Base-by-base conservation (phyloP, 2,329 filamentous ascomycete genomes). In the Ceratocystis colombiana region DNA sequence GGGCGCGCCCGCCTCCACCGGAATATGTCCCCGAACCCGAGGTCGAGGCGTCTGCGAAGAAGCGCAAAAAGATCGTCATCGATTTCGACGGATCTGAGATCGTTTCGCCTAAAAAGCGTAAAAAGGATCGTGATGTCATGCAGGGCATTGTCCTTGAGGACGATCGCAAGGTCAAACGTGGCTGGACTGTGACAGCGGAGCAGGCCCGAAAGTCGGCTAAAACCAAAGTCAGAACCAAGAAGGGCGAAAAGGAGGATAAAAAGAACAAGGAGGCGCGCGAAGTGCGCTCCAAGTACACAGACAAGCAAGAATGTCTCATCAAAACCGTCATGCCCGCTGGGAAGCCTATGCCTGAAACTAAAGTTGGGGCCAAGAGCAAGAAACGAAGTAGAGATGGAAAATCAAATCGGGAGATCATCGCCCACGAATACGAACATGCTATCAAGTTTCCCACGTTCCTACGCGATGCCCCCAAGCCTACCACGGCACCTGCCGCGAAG, bases 401-500 rank as follows among this genome's bases (percentile, higher is more conserved):
- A 65, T 73, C 72, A 64, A 68, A 71, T 12, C 74, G 79, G 15
- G 84, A 88, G 68, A 80, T 87, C 1, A 79, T 90, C 3, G 82
- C 97, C 2, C 92, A 97, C 75, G 94, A 99, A 73, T 97, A 96
- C 73, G 84, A 88, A 71, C 91, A 90, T 73, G 91, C 88, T 6
- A 85, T 84, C 46, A 93, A 90, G 71, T 88, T 90, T 69, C 89
- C 91, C 0, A 88, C 84, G 3, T 96, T 96, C 73, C 75, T 96
- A 67, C 90, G 89, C 73, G 78, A 80, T 5, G 59, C 71, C 1
- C 70, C 66, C 69, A 74, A 71, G 63, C 68, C 68, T 28, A 70
- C 71, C 45, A 59, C 66, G 1, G 71, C 71, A 4, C 68, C 69
- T 1, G 69, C 68, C 15, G 41, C 62, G 1, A 70, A 70, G 48